phyloP scores from a whole-genome alignment of 768 basidiomycete species.

The Floccularia luteovirens region DNA sequence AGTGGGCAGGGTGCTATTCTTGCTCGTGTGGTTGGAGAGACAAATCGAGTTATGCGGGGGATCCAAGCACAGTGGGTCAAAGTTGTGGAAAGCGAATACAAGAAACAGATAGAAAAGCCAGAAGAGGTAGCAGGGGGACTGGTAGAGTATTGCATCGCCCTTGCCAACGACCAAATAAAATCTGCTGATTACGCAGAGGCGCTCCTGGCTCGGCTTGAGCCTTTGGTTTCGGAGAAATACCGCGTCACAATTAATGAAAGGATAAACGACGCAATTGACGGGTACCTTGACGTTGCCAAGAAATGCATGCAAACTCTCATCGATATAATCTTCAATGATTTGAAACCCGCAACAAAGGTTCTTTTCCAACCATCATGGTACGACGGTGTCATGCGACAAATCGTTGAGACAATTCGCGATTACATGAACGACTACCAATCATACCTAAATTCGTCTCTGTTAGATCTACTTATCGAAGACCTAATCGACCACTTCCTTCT shows the following conservation, averaged over 20 bases:
- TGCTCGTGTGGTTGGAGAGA: conserved; percentile 82
- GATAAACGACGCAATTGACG: conserved; percentile 95
- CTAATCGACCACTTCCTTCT: conserved; percentile 88
- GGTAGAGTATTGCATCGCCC: conserved; percentile 92
- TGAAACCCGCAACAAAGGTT: conserved; percentile 78
- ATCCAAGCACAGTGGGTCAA: conserved; percentile 87
- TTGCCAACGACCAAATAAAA: conserved; percentile 97
- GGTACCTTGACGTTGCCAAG: conserved; percentile 97
- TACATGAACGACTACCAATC: conserved; percentile 94
- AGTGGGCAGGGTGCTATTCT: conserved; percentile 94
- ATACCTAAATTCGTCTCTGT: conserved; percentile 83
- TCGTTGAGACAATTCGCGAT: conserved; percentile 92
- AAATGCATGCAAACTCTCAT: conserved; percentile 94
- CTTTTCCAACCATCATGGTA: conserved; percentile 89
- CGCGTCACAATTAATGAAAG: conserved; percentile 72
- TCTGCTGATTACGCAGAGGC: conserved; percentile 91
- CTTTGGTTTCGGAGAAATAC: conserved; percentile 92
- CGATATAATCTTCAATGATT: conserved; percentile 90
- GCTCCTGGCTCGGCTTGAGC: conserved; percentile 78
- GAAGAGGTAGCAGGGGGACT: conserved; percentile 84
- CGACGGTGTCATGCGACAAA: conserved; percentile 78
- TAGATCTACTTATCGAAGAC: conserved; percentile 90
- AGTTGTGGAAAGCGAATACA: conserved; percentile 76
- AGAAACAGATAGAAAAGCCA: conserved; percentile 81
- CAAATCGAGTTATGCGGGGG: conserved; percentile 81